Evolutionary conservation across 306 rosid genomes (phyloP).

Genomic region (Gastrolobium bilobum): DNA sequence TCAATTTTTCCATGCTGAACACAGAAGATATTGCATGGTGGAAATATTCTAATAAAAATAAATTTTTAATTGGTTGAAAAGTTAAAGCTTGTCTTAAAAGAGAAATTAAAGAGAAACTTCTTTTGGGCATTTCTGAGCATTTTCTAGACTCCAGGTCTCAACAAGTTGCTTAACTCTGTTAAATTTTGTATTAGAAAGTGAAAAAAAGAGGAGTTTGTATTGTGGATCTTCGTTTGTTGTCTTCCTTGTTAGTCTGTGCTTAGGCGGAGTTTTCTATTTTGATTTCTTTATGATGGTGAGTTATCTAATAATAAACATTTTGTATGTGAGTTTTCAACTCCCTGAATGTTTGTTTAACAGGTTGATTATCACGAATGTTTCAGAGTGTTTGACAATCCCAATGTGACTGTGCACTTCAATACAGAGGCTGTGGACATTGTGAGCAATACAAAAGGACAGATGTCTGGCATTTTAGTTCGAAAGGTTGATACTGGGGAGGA

Average conservation of each 20-base stretch:
- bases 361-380: conserved; percentile 99
- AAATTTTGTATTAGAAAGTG: not conserved
- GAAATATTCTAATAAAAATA: not conserved
- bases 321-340: conserved; percentile 89
- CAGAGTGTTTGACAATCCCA: conserved; percentile 97
- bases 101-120: not conserved
- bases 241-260: conserved; percentile 33
- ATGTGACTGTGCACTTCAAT: conserved; percentile 89
- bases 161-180: conserved; percentile 1
- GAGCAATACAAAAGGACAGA: conserved; percentile 90
- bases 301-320: conserved; percentile 67
- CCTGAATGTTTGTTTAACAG: conserved; percentile 99
- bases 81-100: not conserved
- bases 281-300: conserved; percentile 51
- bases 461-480: conserved; percentile 85
- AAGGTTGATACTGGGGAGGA: conserved; percentile 75
- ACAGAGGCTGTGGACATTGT: conserved; percentile 88
- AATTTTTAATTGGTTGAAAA: not conserved
- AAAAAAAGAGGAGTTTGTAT: conserved; percentile 2
- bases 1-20: conserved; percentile 7
- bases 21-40: not conserved
- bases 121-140: conserved; percentile 22
- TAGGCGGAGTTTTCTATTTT: conserved; percentile 20
- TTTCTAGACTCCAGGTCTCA: conserved; percentile 34
- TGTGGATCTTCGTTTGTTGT: not conserved